Percentiles rank a stretch among this genome's conserved stretches.
phyloP scores from a whole-genome alignment of 257 asterid genomes.

The Salvia miltiorrhiza region DNA sequence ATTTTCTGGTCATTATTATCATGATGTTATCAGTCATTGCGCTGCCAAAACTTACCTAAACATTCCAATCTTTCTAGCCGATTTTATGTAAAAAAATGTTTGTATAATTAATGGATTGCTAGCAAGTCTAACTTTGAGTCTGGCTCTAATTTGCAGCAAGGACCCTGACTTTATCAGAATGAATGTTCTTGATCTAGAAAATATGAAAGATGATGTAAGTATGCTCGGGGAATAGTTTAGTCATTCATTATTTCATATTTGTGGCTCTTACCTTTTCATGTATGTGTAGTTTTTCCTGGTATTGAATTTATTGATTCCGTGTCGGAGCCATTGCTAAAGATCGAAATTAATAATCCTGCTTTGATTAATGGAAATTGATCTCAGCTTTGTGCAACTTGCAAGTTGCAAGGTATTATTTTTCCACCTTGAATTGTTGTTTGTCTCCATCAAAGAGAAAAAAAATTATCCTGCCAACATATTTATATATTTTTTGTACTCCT shows the following conservation, averaged over 20 bases:
- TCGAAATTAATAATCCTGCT: slow-evolving; percentile 83
- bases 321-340: slow-evolving; percentile 88
- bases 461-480: not conserved
- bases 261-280: slow-evolving; percentile 16
- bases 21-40: slow-evolving; percentile 9
- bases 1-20: not conserved
- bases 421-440: slow-evolving; percentile 2
- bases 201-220: slow-evolving; percentile 89
- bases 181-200: slow-evolving; percentile 55
- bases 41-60: slow-evolving; percentile 1
- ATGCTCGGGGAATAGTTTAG: not conserved
- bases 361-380: slow-evolving; percentile 94
- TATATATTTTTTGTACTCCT: not conserved
- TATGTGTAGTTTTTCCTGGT: not conserved
- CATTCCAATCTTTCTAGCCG: not conserved
- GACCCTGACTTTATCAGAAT: slow-evolving; percentile 88
- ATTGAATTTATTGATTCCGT: slow-evolving; percentile 12
- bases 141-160: slow-evolving; percentile 57
- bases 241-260: slow-evolving; percentile 5
- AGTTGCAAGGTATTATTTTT: slow-evolving; percentile 56
- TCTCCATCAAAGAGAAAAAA: not conserved
- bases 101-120: slow-evolving; percentile 9
- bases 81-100: not conserved
- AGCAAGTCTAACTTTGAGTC: slow-evolving; percentile 13
- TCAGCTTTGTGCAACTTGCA: slow-evolving; percentile 99